phyloP scores from a whole-genome alignment of 768 basidiomycete species.

The Suillus sp. region DNA sequence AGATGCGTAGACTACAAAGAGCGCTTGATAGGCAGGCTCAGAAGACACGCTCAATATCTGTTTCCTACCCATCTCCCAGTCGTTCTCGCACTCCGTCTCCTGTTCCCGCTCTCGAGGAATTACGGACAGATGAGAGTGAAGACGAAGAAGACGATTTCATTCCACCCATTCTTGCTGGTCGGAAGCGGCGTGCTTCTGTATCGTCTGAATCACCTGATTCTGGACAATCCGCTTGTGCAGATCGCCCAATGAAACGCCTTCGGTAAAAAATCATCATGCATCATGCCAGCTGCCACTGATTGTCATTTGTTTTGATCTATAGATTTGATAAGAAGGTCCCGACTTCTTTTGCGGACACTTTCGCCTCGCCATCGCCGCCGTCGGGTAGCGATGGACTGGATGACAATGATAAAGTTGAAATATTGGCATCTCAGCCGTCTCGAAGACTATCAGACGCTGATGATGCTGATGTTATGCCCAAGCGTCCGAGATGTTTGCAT shows the following conservation, averaged over 20 bases:
- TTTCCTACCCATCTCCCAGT: constrained; percentile 23
- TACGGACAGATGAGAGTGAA: constrained; percentile 19
- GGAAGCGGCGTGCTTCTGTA: constrained; percentile 21
- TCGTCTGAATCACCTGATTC: neutral
- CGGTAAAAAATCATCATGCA: constrained; percentile 16
- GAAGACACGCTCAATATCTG: neutral
- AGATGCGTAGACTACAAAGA: constrained; percentile 9
- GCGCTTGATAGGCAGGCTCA: constrained; percentile 1
- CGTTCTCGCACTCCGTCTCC: constrained; percentile 16
- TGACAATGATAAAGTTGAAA: constrained; percentile 5
- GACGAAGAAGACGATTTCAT: constrained; percentile 16
- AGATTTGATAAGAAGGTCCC: neutral
- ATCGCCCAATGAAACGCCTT: constrained; percentile 24
- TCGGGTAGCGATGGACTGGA: constrained; percentile 6
- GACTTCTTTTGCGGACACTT: neutral
- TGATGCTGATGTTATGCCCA: constrained; percentile 20
- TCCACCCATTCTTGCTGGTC: constrained; percentile 21
- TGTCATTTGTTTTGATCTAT: too few species aligned
- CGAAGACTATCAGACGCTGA: constrained; percentile 41
- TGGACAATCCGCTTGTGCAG: neutral
- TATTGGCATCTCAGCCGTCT: neutral
- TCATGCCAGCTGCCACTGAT: neutral
- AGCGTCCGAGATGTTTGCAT: constrained; percentile 30
- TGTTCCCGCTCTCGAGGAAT: constrained; percentile 12
- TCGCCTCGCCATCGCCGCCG: constrained; percentile 9